These are phyloP conservation scores for Letharia columbiana DNA, from an alignment of 495 filamentous ascomycete species.

Conservation along the genomic window DNA sequence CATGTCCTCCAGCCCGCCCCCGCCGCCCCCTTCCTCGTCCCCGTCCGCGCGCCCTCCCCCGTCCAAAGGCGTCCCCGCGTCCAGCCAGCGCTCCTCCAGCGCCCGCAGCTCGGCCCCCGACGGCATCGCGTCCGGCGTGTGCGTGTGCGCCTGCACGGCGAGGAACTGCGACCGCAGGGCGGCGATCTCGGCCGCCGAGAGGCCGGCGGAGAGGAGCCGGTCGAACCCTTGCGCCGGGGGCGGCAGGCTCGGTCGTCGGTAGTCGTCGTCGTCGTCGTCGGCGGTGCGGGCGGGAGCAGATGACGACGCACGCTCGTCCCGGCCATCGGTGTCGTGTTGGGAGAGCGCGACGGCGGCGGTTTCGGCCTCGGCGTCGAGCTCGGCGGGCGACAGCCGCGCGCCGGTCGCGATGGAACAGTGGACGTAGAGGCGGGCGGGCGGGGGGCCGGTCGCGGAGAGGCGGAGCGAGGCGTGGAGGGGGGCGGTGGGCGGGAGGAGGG, in stretches of 20 bases:
- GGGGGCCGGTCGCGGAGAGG: conserved; percentile 43
- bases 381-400: conserved; percentile 49
- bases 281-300: conserved; percentile 2
- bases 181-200: conserved; percentile 71
- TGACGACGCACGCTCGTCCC: not conserved
- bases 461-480: conserved; percentile 57
- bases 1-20: conserved; percentile 66
- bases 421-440: conserved; percentile 51
- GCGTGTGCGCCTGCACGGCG: conserved; percentile 62
- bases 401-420: conserved; percentile 81
- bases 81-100: conserved; percentile 90
- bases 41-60: conserved; percentile 31
- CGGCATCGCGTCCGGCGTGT: conserved; percentile 82
- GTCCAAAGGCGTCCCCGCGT: conserved; percentile 43
- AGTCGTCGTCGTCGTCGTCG: too few species aligned
- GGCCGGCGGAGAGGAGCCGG: conserved; percentile 67
- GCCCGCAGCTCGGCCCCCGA: conserved; percentile 47
- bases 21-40: conserved; percentile 44
- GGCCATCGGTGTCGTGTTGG: conserved; percentile 63
- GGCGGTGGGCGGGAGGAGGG: conserved; percentile 65
- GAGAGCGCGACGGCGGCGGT: conserved; percentile 45
- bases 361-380: conserved; percentile 59
- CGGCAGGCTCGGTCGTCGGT: conserved; percentile 44
- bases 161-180: conserved; percentile 78
- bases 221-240: conserved; percentile 75